Evolutionary conservation across 768 basidiomycete genomes (phyloP).

Genomic region (Podaxis sp.): DNA sequence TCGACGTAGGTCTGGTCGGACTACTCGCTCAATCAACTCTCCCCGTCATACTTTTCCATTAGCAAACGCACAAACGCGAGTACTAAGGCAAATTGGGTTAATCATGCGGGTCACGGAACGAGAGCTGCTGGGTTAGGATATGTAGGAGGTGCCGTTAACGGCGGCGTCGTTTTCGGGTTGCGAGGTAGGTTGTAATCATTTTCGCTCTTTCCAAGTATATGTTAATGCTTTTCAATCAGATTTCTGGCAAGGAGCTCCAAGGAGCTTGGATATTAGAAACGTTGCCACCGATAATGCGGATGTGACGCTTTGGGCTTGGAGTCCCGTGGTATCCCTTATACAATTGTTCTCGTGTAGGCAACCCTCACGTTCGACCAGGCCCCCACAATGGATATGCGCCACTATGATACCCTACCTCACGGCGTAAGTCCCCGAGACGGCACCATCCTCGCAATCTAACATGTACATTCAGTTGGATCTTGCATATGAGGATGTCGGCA

Average conservation of each 20-base stretch:
- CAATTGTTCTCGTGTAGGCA: neutral
- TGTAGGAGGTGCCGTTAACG: slow-evolving; percentile 32
- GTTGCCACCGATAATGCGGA: slow-evolving; percentile 27
- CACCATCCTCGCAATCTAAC: neutral
- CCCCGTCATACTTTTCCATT: slow-evolving; percentile 28
- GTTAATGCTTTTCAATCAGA: slow-evolving; percentile 18
- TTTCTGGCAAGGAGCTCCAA: slow-evolving; percentile 37
- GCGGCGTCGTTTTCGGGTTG: slow-evolving; percentile 34
- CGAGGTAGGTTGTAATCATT: slow-evolving; percentile 22
- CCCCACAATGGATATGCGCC: slow-evolving; percentile 34
- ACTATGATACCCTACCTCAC: slow-evolving; percentile 36
- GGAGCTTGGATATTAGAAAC: slow-evolving; percentile 33
- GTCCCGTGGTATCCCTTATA: slow-evolving; percentile 18
- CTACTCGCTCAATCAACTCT: slow-evolving; percentile 34
- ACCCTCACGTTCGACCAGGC: slow-evolving; percentile 19
- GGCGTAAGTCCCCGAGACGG: slow-evolving; percentile 23
- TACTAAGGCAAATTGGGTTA: slow-evolving; percentile 26
- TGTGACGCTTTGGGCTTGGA: slow-evolving; percentile 37
- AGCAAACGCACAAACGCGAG: slow-evolving; percentile 27
- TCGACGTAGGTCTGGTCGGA: slow-evolving; percentile 27
- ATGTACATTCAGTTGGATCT: slow-evolving; percentile 28
- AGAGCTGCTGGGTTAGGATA: slow-evolving; percentile 35
- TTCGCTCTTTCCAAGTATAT: neutral
- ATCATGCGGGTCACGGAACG: slow-evolving; percentile 31
- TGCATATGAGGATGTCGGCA: slow-evolving; percentile 37